phyloP scores from a whole-genome alignment of 2,329 filamentous ascomycete genomes.

The Fusarium tanahbumbuense region DNA sequence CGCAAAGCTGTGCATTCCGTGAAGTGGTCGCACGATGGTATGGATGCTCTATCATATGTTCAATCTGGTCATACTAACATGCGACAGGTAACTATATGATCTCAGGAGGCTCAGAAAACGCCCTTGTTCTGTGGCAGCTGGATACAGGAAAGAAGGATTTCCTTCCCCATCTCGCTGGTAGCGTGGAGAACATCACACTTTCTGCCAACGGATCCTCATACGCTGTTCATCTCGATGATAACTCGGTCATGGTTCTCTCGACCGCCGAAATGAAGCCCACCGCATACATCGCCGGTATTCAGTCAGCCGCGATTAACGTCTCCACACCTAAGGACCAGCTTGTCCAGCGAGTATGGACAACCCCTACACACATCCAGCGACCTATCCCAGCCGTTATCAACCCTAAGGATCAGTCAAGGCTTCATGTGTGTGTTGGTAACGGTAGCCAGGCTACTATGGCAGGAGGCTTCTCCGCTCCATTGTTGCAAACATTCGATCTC shows the following conservation, averaged over 20 bases:
- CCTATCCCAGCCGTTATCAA: constrained; percentile 71
- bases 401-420: constrained; percentile 69
- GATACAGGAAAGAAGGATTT: constrained; percentile 85
- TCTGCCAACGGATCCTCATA: constrained; percentile 85
- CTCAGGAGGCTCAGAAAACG: constrained; percentile 90
- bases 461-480: constrained; percentile 64
- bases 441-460: constrained; percentile 68
- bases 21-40: constrained; percentile 94
- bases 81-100: constrained; percentile 86
- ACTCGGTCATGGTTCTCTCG: constrained; percentile 89
- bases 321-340: constrained; percentile 63
- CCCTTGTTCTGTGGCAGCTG: constrained; percentile 92
- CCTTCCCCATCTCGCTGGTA: constrained; percentile 88
- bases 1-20: constrained; percentile 82
- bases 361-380: constrained; percentile 57
- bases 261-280: constrained; percentile 89
- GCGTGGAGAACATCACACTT: constrained; percentile 85
- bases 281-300: constrained; percentile 85
- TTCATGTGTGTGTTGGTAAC: constrained; percentile 76
- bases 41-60: constrained; percentile 4
- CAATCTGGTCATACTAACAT: constrained; percentile 46
- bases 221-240: constrained; percentile 87
- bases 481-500: constrained; percentile 89
- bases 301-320: constrained; percentile 68
- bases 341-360: constrained; percentile 63